A percentile compares a stretch with the other conserved stretches of the same genome.
phyloP scores from a whole-genome alignment of 2,329 filamentous ascomycete species.

The Arthrobotrys iridis region DNA sequence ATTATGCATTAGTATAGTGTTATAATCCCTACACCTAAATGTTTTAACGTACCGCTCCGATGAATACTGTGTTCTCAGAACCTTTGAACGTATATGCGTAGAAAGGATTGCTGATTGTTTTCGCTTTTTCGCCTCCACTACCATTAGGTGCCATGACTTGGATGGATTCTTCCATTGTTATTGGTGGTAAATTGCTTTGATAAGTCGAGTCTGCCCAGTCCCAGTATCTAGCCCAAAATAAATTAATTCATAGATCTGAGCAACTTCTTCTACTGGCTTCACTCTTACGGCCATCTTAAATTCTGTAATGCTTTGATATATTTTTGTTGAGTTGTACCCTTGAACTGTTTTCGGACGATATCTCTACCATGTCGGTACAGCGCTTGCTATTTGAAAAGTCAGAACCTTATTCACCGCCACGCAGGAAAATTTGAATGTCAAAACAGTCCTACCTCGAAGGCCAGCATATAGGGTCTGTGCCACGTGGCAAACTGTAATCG shows the following conservation, averaged over 20 bases:
- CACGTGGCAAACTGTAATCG: constrained; percentile 58
- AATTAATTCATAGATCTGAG: background rate
- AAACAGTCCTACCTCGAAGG: constrained; percentile 56
- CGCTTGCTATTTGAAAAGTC: constrained; percentile 47
- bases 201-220: constrained; percentile 54
- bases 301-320: constrained; percentile 54
- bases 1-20: background rate
- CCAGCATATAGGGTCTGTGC: constrained; percentile 59
- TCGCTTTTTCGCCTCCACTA: background rate
- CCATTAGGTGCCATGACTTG: constrained; percentile 42
- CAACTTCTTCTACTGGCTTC: too few species aligned
- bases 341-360: constrained; percentile 49
- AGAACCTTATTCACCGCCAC: background rate
- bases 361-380: constrained; percentile 33
- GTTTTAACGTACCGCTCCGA: constrained; percentile 17
- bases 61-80: constrained; percentile 30
- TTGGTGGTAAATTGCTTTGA: constrained; percentile 51
- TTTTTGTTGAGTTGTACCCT: constrained; percentile 34
- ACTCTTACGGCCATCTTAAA: constrained; percentile 57
- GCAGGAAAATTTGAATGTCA: background rate
- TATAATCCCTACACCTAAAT: background rate
- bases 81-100: constrained; percentile 17
- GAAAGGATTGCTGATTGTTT: constrained; percentile 42
- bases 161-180: constrained; percentile 27
- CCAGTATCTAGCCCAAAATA: constrained; percentile 54